Base-by-base conservation (phyloP, 2,329 filamentous ascomycete genomes). In the Trichoderma gracile region DNA sequence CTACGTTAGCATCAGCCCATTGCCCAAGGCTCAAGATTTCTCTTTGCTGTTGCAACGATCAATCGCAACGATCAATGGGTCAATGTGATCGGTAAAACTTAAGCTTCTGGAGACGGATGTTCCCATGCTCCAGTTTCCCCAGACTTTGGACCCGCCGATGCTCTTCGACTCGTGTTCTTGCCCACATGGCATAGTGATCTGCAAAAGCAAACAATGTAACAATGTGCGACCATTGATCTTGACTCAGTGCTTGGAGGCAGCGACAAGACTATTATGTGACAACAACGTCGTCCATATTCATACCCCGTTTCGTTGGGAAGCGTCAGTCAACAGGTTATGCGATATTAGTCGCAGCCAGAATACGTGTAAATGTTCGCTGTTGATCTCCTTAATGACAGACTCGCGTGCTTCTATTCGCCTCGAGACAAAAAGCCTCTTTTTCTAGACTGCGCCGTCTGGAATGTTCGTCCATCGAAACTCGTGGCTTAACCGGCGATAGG, bases 91-190 rank as follows among this genome's bases (percentile, higher is more conserved):
- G 38, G 30, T 3, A 40, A n/a, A 19, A 3, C 9, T 21, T 25
- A 21, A 25, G 50, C 33, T 53, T 43, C n/a, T 53, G 40, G 38
- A 5, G 49, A 38, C 58, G 58, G 47, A 14, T 61, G 19, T 38
- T 23, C n/a, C 8, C 57, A 60, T 50, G 2, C 57, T 60, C 57
- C 57, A 50, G 45, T 50, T 60, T 60, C 57, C 57, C 57, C 57
- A n/a, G 57, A 60, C 50, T 50, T 27, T 42, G 30, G 33, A 33
- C 21, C 17, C 45, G 21, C 27, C 46, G 10, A 19, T 42, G 33
- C 53, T 8, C 53, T 19, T 19, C 25, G 17, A 14, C 8, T 14
- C 45, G 10, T 7, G 30, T 42, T 12, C 5, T 43, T 42, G 19
- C 47, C 47, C 57, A 52, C 46, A 50, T 60, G 23, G 38, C 19